Base-by-base conservation (phyloP, 2,329 filamentous ascomycete species). In the Claviceps monticola region DNA sequence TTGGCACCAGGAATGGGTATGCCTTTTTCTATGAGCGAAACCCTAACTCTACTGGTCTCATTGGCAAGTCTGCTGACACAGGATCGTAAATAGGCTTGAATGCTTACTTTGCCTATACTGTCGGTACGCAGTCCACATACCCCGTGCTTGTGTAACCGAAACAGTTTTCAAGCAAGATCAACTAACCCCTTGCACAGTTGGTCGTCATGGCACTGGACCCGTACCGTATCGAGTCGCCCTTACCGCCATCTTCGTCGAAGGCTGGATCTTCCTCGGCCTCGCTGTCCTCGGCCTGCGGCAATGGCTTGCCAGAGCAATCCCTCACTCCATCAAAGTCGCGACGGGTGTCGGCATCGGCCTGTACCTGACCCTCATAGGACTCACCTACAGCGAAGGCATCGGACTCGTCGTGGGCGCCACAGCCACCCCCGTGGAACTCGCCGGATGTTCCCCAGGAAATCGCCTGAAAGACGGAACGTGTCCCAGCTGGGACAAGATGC, bases 221-320 rank as follows among this genome's bases (percentile, higher is more conserved):
- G 82, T 94, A 8, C 80, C 86, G 1, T 95, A 87, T 63, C 66
- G 77, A 50, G 75, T 90, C 43, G 88, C 88, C 37, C 70, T 94
- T 39, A 93, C 88, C 4, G 88, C 88, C 51, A 88, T 93, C 57
- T 94, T 95, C 63, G 83, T 93, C 14, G 88, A 95, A 66, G 88
- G 88, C 39, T 86, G 86, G 65, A 82, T 94, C 55, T 95, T 95
- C 68, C 79, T 94, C 49, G 85, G 72, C 1, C 75, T 95, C 42
- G 88, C 88, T 1, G 64, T 94, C 38, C 74, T 90, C 50, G 88
- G 88, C 39, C 76, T 95, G 70, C 83, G 88, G 14, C 88, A 94
- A 65, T 94, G 88, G 88, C 79, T 95, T 26, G 88, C 88, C 17
- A 81, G 87, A 57, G 83, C 85, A 44, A 88, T 94, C 56, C 88